These are phyloP conservation scores for Solanum ossicruentum DNA, from an alignment of 257 asterid genomes.

Conservation along the genomic window DNA sequence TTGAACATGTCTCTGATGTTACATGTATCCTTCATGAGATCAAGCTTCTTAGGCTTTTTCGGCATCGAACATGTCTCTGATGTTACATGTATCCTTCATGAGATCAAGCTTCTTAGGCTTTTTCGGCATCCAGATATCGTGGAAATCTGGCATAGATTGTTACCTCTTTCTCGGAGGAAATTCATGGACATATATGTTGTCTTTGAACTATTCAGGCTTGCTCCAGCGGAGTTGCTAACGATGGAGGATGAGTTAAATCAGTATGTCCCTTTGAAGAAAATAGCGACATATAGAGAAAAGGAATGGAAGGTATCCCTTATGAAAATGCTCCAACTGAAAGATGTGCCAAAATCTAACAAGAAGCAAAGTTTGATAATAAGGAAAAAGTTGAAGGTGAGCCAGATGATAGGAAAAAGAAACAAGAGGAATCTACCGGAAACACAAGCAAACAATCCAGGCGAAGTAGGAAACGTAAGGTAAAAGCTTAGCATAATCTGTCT, in stretches of 20 bases:
- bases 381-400: conserved; percentile 9
- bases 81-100: conserved; percentile 91
- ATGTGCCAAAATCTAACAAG: conserved; percentile 2
- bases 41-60: conserved; percentile 90
- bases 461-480: conserved; percentile 35
- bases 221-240: conserved; percentile 30
- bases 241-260: conserved; percentile 74
- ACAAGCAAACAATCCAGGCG: conserved; percentile 21
- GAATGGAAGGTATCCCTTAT: conserved; percentile 68
- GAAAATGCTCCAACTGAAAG: conserved; percentile 27
- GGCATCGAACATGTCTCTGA: conserved; percentile 87
- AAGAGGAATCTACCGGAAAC: conserved; percentile 17
- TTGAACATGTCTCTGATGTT: conserved; percentile 81
- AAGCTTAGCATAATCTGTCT: conserved; percentile 40
- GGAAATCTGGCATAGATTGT: conserved; percentile 82
- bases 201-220: conserved; percentile 63
- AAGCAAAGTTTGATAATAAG: conserved; percentile 3
- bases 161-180: conserved; percentile 90
- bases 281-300: conserved; percentile 67
- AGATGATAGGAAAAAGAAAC: conserved; percentile 10
- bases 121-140: conserved; percentile 95
- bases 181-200: conserved; percentile 92
- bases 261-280: conserved; percentile 58
- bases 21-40: conserved; percentile 91
- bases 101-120: conserved; percentile 91